Base-by-base conservation (phyloP, 495 filamentous ascomycete species). In the Durotheca rogersii region DNA sequence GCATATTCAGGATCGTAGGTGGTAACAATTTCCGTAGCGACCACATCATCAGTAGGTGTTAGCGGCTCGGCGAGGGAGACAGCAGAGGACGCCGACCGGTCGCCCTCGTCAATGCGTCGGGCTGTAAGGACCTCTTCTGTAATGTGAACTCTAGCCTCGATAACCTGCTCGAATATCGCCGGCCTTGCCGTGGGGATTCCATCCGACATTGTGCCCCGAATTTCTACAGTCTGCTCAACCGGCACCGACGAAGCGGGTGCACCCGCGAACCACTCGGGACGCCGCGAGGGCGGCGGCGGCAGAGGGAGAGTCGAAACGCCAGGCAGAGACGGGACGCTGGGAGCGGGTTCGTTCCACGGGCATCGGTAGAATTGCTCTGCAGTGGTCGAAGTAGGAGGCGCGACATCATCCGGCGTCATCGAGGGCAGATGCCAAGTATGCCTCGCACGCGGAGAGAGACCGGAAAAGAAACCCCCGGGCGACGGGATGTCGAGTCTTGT, bases 391-490 rank as follows among this genome's bases (percentile, higher is more conserved):
- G 88, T 85, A 0, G 86, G 87, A 2, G 78, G 80, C 47, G 65
- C 69, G 44, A 62, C 59, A 14, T 73, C 70, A 14, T 66, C 56
- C 10, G 72, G 74, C 21, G 67, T 70, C 55, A 51, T 66, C 35
- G 65, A 41, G n/a, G 75, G 70, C 23, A 74, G 42, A 60, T 78
- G 71, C 90, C 90, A 96, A 3, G 90, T 93, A 60, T 86, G 82
- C 41, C 89, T 79, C 21, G 83, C 81, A 38, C 81, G 77, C 1
- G 80, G 74, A 11, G 79, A 85, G 12, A 96, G 76, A 0, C 87
- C 89, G 14, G 88, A 85, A 66, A 96, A 96, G 74, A 96, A 95
- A 0, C 87, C 88, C 18, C 89, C 87, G 0, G 90, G 90, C 1
- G 90, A 95, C 2, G 90, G 90, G 38, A 96, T 89, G 41, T 89